Conservation (phyloP, 2,329 filamentous ascomycete genomes). For the Periconia digitata region DNA sequence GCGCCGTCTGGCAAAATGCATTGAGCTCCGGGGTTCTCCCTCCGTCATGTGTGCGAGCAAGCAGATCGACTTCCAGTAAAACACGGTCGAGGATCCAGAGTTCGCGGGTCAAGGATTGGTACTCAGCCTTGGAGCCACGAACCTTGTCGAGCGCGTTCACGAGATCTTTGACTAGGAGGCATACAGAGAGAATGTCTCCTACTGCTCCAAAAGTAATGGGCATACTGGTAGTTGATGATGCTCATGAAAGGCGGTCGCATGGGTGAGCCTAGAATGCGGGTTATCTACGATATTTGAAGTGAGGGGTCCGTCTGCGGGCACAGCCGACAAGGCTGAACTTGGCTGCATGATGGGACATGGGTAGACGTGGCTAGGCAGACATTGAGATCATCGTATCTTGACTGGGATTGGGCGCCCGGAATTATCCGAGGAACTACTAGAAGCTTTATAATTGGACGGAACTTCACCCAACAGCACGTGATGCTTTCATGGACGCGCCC, state of each 20-base stretch:
- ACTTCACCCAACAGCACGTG: no score
- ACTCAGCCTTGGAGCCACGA: conserved; percentile 32
- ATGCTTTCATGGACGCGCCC: no score
- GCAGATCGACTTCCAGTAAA: conserved; percentile 17
- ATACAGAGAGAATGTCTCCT: conserved; percentile 34
- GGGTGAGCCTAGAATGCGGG: neutral
- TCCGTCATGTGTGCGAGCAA: conserved; percentile 5
- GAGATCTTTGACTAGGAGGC: conserved; percentile 30
- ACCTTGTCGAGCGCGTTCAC: conserved; percentile 29
- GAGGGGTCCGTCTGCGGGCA: neutral
- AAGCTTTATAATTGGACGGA: no score
- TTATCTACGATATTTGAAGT: neutral
- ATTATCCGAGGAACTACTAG: no score
- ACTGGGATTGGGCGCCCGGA: no score
- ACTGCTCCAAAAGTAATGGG: conserved; percentile 31
- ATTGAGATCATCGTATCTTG: no score
- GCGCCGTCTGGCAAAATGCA: conserved; percentile 9
- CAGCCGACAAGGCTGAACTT: neutral
- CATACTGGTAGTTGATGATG: neutral
- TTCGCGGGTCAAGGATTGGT: conserved; percentile 26
- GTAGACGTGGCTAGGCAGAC: no score
- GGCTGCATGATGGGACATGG: no score
- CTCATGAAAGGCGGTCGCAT: neutral
- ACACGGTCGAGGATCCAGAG: conserved; percentile 23
- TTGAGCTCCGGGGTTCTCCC: conserved; percentile 8